Conservation (phyloP, 495 filamentous ascomycete species). For the Penicillium paxilli region DNA sequence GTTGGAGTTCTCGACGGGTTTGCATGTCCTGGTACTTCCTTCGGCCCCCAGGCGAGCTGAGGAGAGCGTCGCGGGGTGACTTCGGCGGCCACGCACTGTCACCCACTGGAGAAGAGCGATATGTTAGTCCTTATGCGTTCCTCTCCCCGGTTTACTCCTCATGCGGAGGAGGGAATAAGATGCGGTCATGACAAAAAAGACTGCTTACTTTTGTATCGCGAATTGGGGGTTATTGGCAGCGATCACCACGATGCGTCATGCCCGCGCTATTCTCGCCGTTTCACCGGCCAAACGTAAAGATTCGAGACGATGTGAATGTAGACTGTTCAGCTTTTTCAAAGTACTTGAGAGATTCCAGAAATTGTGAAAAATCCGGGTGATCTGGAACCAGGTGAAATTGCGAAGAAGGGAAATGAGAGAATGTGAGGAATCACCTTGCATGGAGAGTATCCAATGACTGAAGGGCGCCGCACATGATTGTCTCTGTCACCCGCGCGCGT, state of each 20-base stretch:
- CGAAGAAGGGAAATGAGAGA: constrained; percentile 12
- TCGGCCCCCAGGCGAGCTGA: constrained; percentile 79
- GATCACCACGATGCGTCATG: constrained; percentile 19
- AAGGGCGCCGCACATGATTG: constrained; percentile 28
- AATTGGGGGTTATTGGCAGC: neutral
- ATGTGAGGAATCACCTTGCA: constrained; percentile 26
- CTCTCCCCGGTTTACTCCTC: no score
- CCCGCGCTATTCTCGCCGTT: constrained; percentile 17
- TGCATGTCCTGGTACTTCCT: constrained; percentile 64
- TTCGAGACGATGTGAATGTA: neutral
- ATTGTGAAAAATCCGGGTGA: neutral
- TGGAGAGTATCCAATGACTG: no score
- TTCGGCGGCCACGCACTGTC: constrained; percentile 79
- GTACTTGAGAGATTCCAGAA: neutral
- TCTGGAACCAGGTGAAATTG: constrained; percentile 4
- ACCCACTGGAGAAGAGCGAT: constrained; percentile 31
- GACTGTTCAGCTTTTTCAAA: neutral
- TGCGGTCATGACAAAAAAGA: neutral
- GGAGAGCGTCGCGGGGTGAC: constrained; percentile 80
- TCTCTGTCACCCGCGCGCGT: constrained; percentile 24
- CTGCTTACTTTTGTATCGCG: neutral
- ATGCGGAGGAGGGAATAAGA: no score
- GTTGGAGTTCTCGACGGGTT: constrained; percentile 61
- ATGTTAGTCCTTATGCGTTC: no score
- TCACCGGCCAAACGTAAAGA: constrained; percentile 11